Evolutionary conservation across 805 yeast species (phyloP), one percentile per base, ranked within the genome.

Genomic region (Cyberlindnera mrakii): DNA sequence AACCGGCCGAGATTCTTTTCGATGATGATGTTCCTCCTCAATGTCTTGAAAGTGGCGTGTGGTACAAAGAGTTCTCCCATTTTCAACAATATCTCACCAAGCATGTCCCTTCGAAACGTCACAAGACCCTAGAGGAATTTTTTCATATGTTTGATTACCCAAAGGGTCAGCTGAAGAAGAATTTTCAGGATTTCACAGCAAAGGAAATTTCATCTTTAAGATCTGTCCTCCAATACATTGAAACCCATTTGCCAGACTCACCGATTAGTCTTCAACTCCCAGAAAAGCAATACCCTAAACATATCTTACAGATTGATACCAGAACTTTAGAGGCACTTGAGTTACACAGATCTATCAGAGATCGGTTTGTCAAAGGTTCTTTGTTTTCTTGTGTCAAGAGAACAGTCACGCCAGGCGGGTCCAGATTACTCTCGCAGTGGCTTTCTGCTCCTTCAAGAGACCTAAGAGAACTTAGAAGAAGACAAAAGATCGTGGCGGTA

Each of bases 401-500:
- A 41, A 91, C 98, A 0, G 77, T 75, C 3, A 88, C 98, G 0
- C 71, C 82, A 1, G 80, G 93, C 0, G 98, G 98, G 0, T 67
- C 95, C 0, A 67, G 98, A 34, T 56, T 85, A n/a, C 64, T 93
- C 11, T 75, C 82, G 7, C 80, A 81, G 41, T 88, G 97, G 96
- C 64, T 91, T 5, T 71, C 85, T 20, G 78, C 87, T 2, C 99
- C 99, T 0, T 72, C 86, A 0, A 71, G 83, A 9, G 75, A 82
- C 53, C 53, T 75, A 0, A 52, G 57, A 0, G 84, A 77, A 47
- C 78, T 93, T 13, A 60, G 59, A 15, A 53, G 59, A 16, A 67
- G 99, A 23, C 86, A 80, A 37, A 64, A 63, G 15, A 52, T 73
- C 11, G 82, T 85, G 0, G 58, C 60, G 6, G 56, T 65, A 4